Evolutionary conservation across 2,329 filamentous ascomycete genomes (phyloP).

Genomic region (Colletotrichum sojae): DNA sequence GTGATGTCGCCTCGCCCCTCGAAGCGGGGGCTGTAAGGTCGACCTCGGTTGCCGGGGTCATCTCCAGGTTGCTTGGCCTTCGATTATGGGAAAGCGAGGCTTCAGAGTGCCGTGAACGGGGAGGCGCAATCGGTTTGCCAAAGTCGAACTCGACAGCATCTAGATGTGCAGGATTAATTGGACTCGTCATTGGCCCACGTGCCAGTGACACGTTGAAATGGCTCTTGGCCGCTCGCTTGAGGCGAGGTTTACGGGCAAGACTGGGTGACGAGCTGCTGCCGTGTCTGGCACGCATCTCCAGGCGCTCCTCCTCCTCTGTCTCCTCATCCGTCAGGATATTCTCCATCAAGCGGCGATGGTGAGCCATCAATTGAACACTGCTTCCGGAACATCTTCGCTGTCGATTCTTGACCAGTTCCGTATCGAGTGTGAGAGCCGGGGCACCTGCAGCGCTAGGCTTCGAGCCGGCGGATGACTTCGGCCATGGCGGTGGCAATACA

Average conservation of each 20-base stretch:
- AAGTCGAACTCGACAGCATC: slow-evolving; percentile 45
- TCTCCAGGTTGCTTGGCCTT: slow-evolving; percentile 9
- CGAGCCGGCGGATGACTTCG: slow-evolving; percentile 42
- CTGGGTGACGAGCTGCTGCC: slow-evolving; percentile 45
- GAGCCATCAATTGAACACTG: slow-evolving; percentile 58
- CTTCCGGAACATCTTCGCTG: slow-evolving; percentile 66
- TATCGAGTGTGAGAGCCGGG: slow-evolving; percentile 44
- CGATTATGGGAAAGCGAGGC: slow-evolving; percentile 16
- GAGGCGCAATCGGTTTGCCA: slow-evolving; percentile 35
- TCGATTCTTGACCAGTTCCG: slow-evolving; percentile 51
- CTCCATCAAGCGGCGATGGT: slow-evolving; percentile 54
- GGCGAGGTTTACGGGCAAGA: slow-evolving; percentile 54
- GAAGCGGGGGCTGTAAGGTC: slow-evolving; percentile 17
- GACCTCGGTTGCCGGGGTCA: slow-evolving; percentile 29
- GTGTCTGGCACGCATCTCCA: slow-evolving; percentile 57
- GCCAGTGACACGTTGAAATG: slow-evolving; percentile 46
- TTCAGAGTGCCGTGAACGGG: slow-evolving; percentile 32
- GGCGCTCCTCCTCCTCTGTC: slow-evolving; percentile 59
- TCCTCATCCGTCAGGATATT: slow-evolving; percentile 60
- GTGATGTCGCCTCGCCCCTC: slow-evolving; percentile 32
- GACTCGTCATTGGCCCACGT: slow-evolving; percentile 47
- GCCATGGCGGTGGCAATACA: slow-evolving; percentile 45
- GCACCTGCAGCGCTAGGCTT: slow-evolving; percentile 43
- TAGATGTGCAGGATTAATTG: slow-evolving; percentile 42
- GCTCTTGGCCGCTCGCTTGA: slow-evolving; percentile 59